phyloP scores from a whole-genome alignment of 495 filamentous ascomycete species.

The Amphirosellinia nigrospora region DNA sequence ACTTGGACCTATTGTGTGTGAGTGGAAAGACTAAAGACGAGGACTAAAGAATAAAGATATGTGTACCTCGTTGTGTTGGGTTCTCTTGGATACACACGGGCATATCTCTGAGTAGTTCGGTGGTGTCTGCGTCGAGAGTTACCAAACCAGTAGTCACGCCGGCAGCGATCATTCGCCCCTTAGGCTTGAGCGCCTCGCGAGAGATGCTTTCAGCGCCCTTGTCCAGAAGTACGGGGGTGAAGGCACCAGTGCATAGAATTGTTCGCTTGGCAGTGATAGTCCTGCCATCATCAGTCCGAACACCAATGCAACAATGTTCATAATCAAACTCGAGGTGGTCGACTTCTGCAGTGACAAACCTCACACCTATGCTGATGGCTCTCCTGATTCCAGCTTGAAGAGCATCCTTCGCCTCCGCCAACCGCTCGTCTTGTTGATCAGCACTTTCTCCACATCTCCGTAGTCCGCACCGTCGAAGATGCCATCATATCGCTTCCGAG shows the following conservation, averaged over 20 bases:
- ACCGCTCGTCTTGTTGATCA: conserved; percentile 61
- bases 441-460: conserved; percentile 52
- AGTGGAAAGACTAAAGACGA: background rate
- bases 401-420: conserved; percentile 65
- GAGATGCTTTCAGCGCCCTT: conserved; percentile 51
- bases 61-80: conserved; percentile 29
- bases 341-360: conserved; percentile 56
- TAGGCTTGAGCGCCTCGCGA: conserved; percentile 53
- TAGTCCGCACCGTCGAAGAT: conserved; percentile 62
- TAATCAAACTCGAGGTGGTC: conserved; percentile 49
- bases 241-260: conserved; percentile 64
- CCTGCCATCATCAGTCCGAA: conserved; percentile 50
- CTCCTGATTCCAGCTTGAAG: conserved; percentile 52
- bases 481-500: conserved; percentile 52
- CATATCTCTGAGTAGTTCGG: conserved; percentile 37
- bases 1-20: conserved; percentile 29
- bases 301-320: conserved; percentile 53
- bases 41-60: background rate
- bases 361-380: conserved; percentile 58
- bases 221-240: conserved; percentile 65
- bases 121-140: conserved; percentile 38
- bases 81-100: conserved; percentile 47
- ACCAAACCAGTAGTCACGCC: conserved; percentile 60
- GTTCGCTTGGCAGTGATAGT: conserved; percentile 50
- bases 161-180: conserved; percentile 59